Evolutionary conservation across 179 eudicot genomes (phyloP).

Genomic region (Amaranthus tricolor): DNA sequence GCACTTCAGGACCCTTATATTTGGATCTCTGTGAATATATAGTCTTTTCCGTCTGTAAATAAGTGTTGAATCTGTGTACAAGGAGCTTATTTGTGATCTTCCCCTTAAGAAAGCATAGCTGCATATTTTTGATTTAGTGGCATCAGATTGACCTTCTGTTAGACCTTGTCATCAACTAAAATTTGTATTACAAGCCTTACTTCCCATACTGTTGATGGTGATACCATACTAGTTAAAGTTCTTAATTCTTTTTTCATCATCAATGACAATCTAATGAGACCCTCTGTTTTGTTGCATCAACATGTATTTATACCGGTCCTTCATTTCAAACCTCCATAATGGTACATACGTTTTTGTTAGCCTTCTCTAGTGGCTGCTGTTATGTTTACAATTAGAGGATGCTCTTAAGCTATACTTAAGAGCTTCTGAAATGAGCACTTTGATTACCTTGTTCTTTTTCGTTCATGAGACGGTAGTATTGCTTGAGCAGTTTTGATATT

Average conservation of each 20-base stretch:
- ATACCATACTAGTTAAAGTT: background rate
- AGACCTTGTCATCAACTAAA: background rate
- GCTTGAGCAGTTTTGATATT: background rate
- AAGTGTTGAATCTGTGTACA: background rate
- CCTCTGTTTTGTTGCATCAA: background rate
- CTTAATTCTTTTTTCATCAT: background rate
- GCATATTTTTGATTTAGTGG: background rate
- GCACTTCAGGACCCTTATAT: background rate
- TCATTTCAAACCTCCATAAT: background rate
- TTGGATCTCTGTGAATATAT: background rate
- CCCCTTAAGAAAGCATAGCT: background rate
- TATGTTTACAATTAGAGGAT: background rate
- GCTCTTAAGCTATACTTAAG: background rate
- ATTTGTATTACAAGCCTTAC: background rate
- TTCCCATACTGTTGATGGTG: background rate
- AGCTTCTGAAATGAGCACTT: background rate
- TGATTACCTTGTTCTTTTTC: background rate
- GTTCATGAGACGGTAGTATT: background rate
- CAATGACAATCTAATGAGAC: background rate
- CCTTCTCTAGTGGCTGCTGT: background rate
- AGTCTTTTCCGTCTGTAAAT: background rate
- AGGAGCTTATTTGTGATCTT: background rate
- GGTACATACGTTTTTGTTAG: background rate
- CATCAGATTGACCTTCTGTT: background rate
- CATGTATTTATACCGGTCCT: background rate